Conservation (phyloP, 768 basidiomycete species). For the Mycena olivaceomarginata region DNA sequence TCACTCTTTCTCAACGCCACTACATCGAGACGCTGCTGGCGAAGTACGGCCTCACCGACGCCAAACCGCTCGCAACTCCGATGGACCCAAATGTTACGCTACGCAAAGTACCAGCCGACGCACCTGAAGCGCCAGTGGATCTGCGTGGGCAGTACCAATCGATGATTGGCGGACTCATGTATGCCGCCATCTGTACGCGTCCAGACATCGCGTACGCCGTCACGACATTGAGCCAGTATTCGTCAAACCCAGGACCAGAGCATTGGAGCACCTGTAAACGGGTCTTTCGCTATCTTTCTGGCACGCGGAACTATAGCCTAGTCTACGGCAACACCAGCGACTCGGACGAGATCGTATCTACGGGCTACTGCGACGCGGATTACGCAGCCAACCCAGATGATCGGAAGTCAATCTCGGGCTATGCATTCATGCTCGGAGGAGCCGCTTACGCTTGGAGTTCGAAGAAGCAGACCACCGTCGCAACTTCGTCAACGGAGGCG, state of each 20-base stretch:
- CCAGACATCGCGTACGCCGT: no score
- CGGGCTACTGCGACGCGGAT: no score
- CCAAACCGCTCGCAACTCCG: constrained; percentile 24
- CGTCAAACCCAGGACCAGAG: constrained; percentile 42
- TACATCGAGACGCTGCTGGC: no score
- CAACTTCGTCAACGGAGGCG: constrained; percentile 44
- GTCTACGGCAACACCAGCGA: constrained; percentile 21
- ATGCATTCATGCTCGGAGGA: no score
- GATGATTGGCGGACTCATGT: no score
- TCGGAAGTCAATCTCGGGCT: no score
- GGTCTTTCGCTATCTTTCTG: constrained; percentile 55
- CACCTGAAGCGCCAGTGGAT: constrained; percentile 5
- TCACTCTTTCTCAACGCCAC: constrained; percentile 21
- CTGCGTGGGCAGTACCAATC: constrained; percentile 20
- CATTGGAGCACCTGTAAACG: constrained; percentile 54
- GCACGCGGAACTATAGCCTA: constrained; percentile 44
- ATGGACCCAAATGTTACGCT: constrained; percentile 27
- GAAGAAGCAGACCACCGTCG: constrained; percentile 49
- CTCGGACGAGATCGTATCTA: no score
- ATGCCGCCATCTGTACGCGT: no score
- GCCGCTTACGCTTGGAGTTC: constrained; percentile 41
- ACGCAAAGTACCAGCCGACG: background rate
- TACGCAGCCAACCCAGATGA: no score
- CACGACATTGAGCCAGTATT: constrained; percentile 41
- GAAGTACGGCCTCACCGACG: background rate